Evolutionary conservation across 495 filamentous ascomycete genomes (phyloP).

Genomic region (Cercophora samala): DNA sequence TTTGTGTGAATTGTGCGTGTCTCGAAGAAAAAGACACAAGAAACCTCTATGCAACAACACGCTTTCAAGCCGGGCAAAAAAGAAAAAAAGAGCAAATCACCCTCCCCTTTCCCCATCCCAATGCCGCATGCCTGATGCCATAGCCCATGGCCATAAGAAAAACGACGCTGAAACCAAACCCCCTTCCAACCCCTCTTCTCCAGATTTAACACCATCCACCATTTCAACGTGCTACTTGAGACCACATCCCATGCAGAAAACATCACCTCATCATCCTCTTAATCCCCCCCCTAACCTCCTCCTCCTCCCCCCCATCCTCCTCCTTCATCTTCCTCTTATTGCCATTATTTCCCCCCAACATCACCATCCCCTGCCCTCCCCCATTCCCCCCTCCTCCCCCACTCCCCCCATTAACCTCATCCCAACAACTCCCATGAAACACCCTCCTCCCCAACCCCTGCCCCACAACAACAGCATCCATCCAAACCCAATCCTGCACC

Average conservation of each 20-base stretch:
- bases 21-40: too few relatives aligned
- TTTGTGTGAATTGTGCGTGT: too few relatives aligned
- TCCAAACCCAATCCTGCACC: slow-evolving; percentile 95
- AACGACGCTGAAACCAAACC: neutral
- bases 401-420: slow-evolving; percentile 54
- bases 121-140: neutral
- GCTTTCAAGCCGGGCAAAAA: too few relatives aligned
- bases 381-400: slow-evolving; percentile 9
- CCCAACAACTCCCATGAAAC: slow-evolving; percentile 87
- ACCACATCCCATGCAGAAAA: too few relatives aligned
- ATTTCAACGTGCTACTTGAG: too few relatives aligned
- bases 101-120: neutral
- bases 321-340: neutral
- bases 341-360: slow-evolving; percentile 72
- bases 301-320: neutral
- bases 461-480: slow-evolving; percentile 70
- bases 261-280: neutral
- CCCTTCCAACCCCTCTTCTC: neutral
- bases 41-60: too few relatives aligned
- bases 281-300: neutral
- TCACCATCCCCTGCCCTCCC: slow-evolving; percentile 54
- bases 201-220: too few relatives aligned
- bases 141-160: neutral
- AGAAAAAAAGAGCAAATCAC: neutral
- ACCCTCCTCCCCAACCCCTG: slow-evolving; percentile 56